Evolutionary conservation across 2,329 filamentous ascomycete species (phyloP).

Genomic region (Monilinia laxa): DNA sequence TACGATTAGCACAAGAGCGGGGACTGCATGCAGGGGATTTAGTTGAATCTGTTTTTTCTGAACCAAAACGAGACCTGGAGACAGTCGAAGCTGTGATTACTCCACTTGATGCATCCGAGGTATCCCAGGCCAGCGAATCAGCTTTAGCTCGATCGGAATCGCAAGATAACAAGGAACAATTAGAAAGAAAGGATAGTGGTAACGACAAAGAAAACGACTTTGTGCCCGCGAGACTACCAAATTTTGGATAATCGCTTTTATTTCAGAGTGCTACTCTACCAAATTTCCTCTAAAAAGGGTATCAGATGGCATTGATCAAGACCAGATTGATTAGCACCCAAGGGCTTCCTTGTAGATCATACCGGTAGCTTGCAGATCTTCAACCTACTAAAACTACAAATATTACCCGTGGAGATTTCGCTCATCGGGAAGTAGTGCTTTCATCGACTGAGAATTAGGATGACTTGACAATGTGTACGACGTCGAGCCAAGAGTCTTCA

Average conservation of each 20-base stretch:
- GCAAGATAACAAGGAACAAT: neutral
- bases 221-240: constrained; percentile 58
- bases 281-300: constrained; percentile 31
- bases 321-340: constrained; percentile 68
- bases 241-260: constrained; percentile 45
- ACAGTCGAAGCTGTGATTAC: constrained; percentile 23
- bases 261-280: neutral
- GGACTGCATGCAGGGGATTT: constrained; percentile 47
- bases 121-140: neutral
- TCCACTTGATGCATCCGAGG: neutral
- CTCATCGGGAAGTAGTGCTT: neutral
- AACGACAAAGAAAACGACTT: constrained; percentile 44
- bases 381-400: constrained; percentile 74
- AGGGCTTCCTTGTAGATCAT: constrained; percentile 67
- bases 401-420: constrained; percentile 73
- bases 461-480: neutral
- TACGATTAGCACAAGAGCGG: constrained; percentile 50
- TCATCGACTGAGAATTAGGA: constrained; percentile 7
- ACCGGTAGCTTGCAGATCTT: constrained; percentile 90
- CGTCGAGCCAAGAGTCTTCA: neutral
- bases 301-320: constrained; percentile 47
- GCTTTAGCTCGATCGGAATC: neutral
- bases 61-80: constrained; percentile 30
- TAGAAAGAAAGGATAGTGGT: neutral
- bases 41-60: constrained; percentile 22